phyloP scores from a whole-genome alignment of 495 filamentous ascomycete species.

The Xylaria bambusicola region DNA sequence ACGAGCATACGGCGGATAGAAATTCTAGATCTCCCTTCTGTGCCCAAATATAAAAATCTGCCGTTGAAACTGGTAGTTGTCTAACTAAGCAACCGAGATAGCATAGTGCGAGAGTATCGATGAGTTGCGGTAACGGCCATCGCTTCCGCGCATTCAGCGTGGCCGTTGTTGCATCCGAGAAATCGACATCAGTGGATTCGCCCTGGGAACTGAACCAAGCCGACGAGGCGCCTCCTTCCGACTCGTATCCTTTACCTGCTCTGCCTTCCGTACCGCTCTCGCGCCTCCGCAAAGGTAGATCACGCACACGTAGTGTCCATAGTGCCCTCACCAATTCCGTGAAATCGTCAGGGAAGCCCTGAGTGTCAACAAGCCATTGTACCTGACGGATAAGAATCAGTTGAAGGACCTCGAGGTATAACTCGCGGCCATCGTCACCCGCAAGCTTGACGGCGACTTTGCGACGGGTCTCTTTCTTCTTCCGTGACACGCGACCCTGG shows the following conservation, averaged over 20 bases:
- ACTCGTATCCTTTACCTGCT: constrained; percentile 8
- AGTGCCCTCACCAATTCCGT: constrained; percentile 53
- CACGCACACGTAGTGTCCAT: constrained; percentile 50
- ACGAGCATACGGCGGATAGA: constrained; percentile 38
- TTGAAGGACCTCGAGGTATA: constrained; percentile 85
- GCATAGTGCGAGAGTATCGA: constrained; percentile 47
- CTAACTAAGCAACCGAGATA: constrained; percentile 48
- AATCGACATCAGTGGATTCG: constrained; percentile 19
- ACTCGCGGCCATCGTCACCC: constrained; percentile 66
- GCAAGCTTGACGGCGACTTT: constrained; percentile 60
- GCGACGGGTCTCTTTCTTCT: constrained; percentile 51
- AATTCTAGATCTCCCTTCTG: constrained; percentile 43
- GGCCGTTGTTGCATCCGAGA: constrained; percentile 30
- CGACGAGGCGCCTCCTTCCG: constrained; percentile 16
- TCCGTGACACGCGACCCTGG: constrained; percentile 52
- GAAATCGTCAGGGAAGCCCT: constrained; percentile 46
- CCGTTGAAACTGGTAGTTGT: constrained; percentile 45
- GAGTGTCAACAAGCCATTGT: constrained; percentile 43
- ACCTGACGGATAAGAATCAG: constrained; percentile 59
- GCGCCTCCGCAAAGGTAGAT: constrained; percentile 32
- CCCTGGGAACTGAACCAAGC: constrained; percentile 44
- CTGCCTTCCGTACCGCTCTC: constrained; percentile 14
- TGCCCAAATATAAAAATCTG: constrained; percentile 48
- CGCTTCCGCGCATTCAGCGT: constrained; percentile 25
- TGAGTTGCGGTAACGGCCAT: constrained; percentile 42